These are phyloP conservation scores for Fusarium sp. DNA, from an alignment of 2,329 filamentous ascomycete genomes.

Conservation along the genomic window DNA sequence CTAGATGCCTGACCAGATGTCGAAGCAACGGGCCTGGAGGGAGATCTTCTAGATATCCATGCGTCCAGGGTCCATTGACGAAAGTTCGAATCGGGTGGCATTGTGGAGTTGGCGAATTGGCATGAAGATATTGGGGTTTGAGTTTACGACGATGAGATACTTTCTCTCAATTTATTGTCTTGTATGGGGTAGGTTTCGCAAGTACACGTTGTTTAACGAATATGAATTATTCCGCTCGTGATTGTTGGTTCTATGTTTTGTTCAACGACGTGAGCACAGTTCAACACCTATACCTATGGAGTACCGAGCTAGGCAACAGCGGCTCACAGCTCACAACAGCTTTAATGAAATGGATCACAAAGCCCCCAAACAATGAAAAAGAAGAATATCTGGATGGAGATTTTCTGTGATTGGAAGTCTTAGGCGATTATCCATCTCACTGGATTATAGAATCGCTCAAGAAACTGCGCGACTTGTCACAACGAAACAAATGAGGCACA, in stretches of 20 bases:
- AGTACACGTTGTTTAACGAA: neutral
- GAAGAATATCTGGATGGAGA: neutral
- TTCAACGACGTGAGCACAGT: neutral
- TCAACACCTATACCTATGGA: neutral
- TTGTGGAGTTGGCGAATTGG: neutral
- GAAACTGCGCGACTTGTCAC: neutral
- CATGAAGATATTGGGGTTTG: neutral
- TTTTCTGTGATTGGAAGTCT: neutral
- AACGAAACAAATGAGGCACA: neutral
- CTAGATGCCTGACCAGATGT: constrained; percentile 18
- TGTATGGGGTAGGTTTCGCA: neutral
- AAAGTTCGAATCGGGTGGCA: constrained; percentile 8
- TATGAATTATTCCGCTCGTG: neutral
- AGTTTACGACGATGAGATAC: neutral
- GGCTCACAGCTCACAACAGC: neutral
- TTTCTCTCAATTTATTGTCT: neutral
- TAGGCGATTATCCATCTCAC: neutral
- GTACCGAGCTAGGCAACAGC: constrained; percentile 1
- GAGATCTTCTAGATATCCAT: constrained; percentile 40
- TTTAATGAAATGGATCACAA: neutral
- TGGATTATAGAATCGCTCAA: neutral
- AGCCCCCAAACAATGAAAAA: neutral
- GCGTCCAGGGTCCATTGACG: constrained; percentile 45
- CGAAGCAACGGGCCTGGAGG: constrained; percentile 19
- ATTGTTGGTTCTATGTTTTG: neutral